Percentiles rank a stretch among this genome's conserved stretches.
Evolutionary conservation across 495 filamentous ascomycete genomes (phyloP).

Genomic region (Hypomontagnella submonticulosa): DNA sequence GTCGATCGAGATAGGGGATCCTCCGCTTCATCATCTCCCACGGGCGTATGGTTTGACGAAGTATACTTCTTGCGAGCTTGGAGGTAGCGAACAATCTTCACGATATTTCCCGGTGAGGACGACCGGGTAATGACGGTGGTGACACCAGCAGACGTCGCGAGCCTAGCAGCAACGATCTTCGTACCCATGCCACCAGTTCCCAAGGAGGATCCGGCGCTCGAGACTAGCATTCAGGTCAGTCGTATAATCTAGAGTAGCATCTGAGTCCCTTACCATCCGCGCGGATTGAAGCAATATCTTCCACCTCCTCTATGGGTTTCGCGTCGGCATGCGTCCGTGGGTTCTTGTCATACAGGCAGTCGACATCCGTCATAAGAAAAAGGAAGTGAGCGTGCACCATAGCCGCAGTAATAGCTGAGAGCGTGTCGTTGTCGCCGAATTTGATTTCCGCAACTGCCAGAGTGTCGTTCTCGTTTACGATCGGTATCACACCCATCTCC

Average conservation of each 20-base stretch:
- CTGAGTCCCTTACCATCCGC: slow-evolving; percentile 70
- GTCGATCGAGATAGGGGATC: slow-evolving; percentile 52
- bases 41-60: slow-evolving; percentile 41
- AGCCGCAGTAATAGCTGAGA: slow-evolving; percentile 94
- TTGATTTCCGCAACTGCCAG: slow-evolving; percentile 98
- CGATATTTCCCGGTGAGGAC: slow-evolving; percentile 91
- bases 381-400: slow-evolving; percentile 98
- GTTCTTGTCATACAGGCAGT: slow-evolving; percentile 96
- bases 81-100: slow-evolving; percentile 83
- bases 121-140: slow-evolving; percentile 94
- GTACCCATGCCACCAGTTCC: slow-evolving; percentile 99
- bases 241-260: neutral
- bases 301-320: slow-evolving; percentile 88
- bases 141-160: slow-evolving; percentile 94
- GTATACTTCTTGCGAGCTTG: slow-evolving; percentile 64
- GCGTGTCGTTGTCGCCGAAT: slow-evolving; percentile 98
- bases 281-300: slow-evolving; percentile 84
- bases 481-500: slow-evolving; percentile 95
- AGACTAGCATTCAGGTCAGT: slow-evolving; percentile 62
- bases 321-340: slow-evolving; percentile 86
- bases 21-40: slow-evolving; percentile 39
- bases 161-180: slow-evolving; percentile 93
- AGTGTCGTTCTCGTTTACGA: slow-evolving; percentile 99
- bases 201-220: slow-evolving; percentile 84
- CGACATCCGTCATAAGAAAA: slow-evolving; percentile 98